These are phyloP conservation scores for Bolboschoenus planiculmis DNA, from an alignment of 176 grass and related monocot genomes.

Conservation along the genomic window DNA sequence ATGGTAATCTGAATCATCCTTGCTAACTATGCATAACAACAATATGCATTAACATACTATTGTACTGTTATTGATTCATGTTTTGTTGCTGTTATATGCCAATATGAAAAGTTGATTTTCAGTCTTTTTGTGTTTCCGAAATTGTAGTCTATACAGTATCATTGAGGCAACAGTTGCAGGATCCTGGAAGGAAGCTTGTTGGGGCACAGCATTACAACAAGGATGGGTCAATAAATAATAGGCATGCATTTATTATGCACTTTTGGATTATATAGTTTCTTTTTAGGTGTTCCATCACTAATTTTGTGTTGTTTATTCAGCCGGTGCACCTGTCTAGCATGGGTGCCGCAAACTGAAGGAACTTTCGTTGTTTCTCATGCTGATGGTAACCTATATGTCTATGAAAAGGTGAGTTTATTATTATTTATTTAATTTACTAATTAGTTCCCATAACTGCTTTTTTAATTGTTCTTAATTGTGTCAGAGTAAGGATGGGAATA, in stretches of 20 bases:
- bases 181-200: constrained; percentile 75
- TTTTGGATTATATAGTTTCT: background rate
- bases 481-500: constrained; percentile 87
- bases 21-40: constrained; percentile 6
- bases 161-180: constrained; percentile 93
- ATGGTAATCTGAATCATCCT: constrained; percentile 40
- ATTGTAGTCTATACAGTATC: constrained; percentile 82
- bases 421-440: constrained; percentile 11
- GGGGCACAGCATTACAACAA: constrained; percentile 92
- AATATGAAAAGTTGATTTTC: background rate
- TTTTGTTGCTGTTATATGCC: background rate
- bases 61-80: background rate
- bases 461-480: constrained; percentile 23
- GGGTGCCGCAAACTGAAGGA: constrained; percentile 67
- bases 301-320: constrained; percentile 40
- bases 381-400: constrained; percentile 84
- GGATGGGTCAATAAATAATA: constrained; percentile 68
- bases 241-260: constrained; percentile 47
- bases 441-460: background rate
- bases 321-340: constrained; percentile 73
- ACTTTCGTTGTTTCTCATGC: constrained; percentile 90
- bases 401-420: constrained; percentile 76
- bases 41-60: background rate
- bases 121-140: background rate
- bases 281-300: background rate